Evolutionary conservation across 345 rosid species (phyloP).

Genomic region (Luvunga scandens): DNA sequence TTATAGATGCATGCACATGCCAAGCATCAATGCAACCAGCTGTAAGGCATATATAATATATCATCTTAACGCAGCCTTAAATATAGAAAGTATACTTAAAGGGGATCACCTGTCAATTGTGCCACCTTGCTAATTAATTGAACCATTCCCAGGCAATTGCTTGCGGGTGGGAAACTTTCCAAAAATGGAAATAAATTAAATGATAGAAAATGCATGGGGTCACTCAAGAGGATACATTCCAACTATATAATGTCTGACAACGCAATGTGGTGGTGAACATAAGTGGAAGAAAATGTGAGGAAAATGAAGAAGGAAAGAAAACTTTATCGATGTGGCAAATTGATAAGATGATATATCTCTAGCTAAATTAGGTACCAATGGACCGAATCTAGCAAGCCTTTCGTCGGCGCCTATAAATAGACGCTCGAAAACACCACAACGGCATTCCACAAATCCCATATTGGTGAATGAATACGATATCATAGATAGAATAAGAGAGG

Average conservation of each 20-base stretch:
- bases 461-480: background rate
- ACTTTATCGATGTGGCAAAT: background rate
- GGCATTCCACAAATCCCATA: background rate
- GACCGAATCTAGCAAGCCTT: background rate
- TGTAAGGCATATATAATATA: no score
- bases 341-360: no score
- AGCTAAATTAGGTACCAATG: no score
- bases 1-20: no score
- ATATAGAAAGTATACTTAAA: no score
- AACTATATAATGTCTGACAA: background rate
- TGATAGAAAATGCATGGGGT: background rate
- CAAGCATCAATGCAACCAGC: no score
- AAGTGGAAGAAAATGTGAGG: no score
- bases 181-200: background rate
- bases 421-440: background rate
- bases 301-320: background rate
- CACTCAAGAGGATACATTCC: background rate
- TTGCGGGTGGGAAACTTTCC: background rate
- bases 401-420: background rate
- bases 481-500: slow-evolving; percentile 23
- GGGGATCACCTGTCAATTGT: no score
- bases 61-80: no score
- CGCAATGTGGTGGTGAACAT: background rate
- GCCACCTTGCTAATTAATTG: no score
- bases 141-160: no score